Percentiles rank a stretch among this genome's conserved stretches.
phyloP scores from a whole-genome alignment of 2,329 filamentous ascomycete species.

The Aspergillus eucalypticola region DNA sequence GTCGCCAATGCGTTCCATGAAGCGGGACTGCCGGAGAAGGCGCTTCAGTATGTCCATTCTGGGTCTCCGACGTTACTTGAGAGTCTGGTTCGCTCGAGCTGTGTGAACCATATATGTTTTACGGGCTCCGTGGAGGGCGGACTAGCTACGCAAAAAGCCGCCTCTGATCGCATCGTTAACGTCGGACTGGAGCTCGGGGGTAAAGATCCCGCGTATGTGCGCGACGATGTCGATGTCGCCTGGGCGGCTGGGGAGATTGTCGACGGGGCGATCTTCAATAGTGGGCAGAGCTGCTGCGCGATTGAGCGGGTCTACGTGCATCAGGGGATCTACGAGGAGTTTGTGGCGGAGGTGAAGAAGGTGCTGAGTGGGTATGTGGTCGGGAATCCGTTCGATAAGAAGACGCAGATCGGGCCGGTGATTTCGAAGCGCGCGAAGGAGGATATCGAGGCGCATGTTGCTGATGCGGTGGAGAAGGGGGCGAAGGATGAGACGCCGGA shows the following conservation, averaged over 20 bases:
- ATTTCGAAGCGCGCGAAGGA: constrained; percentile 74
- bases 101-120: constrained; percentile 78
- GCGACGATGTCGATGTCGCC: constrained; percentile 76
- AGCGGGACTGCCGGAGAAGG: constrained; percentile 77
- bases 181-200: constrained; percentile 87
- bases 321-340: constrained; percentile 75
- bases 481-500: constrained; percentile 77
- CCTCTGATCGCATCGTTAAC: constrained; percentile 75
- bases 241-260: constrained; percentile 92
- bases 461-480: constrained; percentile 78
- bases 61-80: constrained; percentile 75
- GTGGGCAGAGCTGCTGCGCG: constrained; percentile 90
- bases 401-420: constrained; percentile 80
- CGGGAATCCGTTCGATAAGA: constrained; percentile 73
- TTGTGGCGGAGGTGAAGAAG: constrained; percentile 74
- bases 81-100: constrained; percentile 70
- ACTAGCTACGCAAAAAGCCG: constrained; percentile 76
- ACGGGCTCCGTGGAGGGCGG: constrained; percentile 87
- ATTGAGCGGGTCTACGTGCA: constrained; percentile 87
- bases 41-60: constrained; percentile 85
- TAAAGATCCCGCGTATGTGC: constrained; percentile 89
- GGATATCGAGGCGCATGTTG: constrained; percentile 73
- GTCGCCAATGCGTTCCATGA: constrained; percentile 71
- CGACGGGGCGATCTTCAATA: constrained; percentile 89
- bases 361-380: constrained; percentile 57